phyloP scores from a whole-genome alignment of 257 asterid genomes.

The Capsicum rhomboideum region DNA sequence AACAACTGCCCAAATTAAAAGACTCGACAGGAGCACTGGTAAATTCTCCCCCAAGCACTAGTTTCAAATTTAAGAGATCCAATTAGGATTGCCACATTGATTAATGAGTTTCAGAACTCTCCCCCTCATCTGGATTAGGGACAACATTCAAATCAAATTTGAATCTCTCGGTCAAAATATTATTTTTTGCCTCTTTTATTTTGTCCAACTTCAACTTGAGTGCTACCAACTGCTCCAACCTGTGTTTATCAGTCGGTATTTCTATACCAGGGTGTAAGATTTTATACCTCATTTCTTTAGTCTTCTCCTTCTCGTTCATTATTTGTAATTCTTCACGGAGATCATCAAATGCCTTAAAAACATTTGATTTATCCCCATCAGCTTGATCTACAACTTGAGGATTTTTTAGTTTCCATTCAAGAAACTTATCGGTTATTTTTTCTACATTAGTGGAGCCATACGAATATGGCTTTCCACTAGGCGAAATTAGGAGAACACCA shows the following conservation, averaged over 20 bases:
- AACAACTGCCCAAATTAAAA: not conserved
- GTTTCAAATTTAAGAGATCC: not conserved
- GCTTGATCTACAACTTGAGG: not conserved
- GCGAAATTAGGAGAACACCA: not conserved
- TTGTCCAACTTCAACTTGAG: not conserved
- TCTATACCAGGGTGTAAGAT: not conserved
- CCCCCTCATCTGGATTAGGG: not conserved
- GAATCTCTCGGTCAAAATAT: not conserved
- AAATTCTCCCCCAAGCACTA: not conserved
- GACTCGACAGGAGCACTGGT: not conserved
- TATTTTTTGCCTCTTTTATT: not conserved
- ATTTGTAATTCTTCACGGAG: not conserved
- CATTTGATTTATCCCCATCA: not conserved
- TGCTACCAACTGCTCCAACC: not conserved
- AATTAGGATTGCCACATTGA: not conserved
- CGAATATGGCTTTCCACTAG: not conserved
- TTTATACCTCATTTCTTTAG: not conserved
- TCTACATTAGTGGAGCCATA: not conserved
- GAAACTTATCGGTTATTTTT: not conserved
- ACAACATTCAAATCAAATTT: not conserved
- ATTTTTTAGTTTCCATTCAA: not conserved
- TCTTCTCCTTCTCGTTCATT: not conserved
- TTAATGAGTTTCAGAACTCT: not conserved
- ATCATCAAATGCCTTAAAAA: not conserved
- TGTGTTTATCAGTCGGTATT: not conserved